A percentile compares a stretch with the other conserved stretches of the same genome.
Evolutionary conservation across 2,329 filamentous ascomycete species (phyloP).

Genomic region (Trichoderma cornu-damae): DNA sequence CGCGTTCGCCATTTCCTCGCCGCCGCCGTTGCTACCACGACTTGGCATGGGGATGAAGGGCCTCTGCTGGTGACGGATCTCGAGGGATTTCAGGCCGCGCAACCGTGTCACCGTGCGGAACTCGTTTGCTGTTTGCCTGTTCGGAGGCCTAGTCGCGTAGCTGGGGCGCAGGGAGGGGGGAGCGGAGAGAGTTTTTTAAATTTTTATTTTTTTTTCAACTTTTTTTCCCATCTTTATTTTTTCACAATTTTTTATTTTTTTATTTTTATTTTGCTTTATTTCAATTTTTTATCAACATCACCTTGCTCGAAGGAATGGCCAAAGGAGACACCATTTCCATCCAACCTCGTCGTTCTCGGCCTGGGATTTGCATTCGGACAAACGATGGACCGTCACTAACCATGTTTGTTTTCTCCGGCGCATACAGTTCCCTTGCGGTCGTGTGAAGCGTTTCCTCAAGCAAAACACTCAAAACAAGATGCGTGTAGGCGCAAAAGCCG

Average conservation of each 20-base stretch:
- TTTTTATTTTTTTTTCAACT: too few species aligned
- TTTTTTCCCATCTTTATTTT: too few species aligned
- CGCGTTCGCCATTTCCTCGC: conserved; percentile 7
- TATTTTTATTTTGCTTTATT: too few species aligned
- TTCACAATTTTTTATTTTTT: too few species aligned
- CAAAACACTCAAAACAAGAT: conserved; percentile 99
- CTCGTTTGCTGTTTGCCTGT: background rate
- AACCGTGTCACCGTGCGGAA: conserved; percentile 9
- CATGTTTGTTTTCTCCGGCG: conserved; percentile 8
- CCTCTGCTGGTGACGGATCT: background rate
- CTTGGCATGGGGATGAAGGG: background rate
- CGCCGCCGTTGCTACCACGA: conserved; percentile 1
- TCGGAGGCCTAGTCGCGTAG: conserved; percentile 14
- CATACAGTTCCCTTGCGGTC: conserved; percentile 89
- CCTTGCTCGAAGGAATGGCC: too few species aligned
- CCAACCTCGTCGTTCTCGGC: background rate
- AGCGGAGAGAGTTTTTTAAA: conserved; percentile 1
- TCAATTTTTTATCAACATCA: too few species aligned
- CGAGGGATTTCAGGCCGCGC: conserved; percentile 3
- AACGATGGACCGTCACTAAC: conserved; percentile 2
- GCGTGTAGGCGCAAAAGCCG: conserved; percentile 97
- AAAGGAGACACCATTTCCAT: too few species aligned
- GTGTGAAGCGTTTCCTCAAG: conserved; percentile 99
- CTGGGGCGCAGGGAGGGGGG: conserved; percentile 7
- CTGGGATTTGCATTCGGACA: background rate